Conservation (phyloP, 176 grass and related monocot genomes). For the Oryza glaberrima region DNA sequence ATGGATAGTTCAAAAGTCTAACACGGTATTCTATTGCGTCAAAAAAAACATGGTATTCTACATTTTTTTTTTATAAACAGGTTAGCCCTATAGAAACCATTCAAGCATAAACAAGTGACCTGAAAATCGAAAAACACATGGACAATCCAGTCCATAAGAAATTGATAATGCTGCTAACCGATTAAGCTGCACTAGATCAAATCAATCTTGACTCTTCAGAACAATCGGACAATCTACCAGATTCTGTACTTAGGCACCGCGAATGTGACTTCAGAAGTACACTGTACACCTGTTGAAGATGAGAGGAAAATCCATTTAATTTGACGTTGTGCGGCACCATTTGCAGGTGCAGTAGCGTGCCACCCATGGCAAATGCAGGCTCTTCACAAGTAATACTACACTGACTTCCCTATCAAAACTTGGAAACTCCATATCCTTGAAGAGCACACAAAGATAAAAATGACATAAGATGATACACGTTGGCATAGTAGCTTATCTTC, state of each 20-base stretch:
- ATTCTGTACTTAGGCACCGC: constrained; percentile 10
- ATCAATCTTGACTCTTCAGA: not conserved
- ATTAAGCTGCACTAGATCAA: not conserved
- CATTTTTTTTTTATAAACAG: not conserved
- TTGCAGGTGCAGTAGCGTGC: not conserved
- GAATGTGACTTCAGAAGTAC: constrained; percentile 17
- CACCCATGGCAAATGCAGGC: too few relatives aligned
- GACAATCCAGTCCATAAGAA: not conserved
- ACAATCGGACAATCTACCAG: not conserved
- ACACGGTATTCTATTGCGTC: not conserved
- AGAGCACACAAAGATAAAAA: not conserved
- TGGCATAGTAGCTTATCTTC: constrained; percentile 11
- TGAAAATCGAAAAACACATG: not conserved
- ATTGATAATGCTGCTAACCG: not conserved
- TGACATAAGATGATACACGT: not conserved
- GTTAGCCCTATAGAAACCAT: not conserved
- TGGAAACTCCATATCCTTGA: not conserved
- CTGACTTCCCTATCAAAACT: constrained; percentile 25
- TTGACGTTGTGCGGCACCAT: not conserved
- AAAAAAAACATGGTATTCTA: not conserved
- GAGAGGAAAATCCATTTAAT: too few relatives aligned
- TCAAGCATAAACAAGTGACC: not conserved
- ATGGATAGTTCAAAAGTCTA: not conserved
- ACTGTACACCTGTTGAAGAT: constrained; percentile 14
- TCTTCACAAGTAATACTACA: too few relatives aligned